Evolutionary conservation across 495 filamentous ascomycete species (phyloP), one percentile per base, ranked within the genome.

Genomic region (Tuber brumale): DNA sequence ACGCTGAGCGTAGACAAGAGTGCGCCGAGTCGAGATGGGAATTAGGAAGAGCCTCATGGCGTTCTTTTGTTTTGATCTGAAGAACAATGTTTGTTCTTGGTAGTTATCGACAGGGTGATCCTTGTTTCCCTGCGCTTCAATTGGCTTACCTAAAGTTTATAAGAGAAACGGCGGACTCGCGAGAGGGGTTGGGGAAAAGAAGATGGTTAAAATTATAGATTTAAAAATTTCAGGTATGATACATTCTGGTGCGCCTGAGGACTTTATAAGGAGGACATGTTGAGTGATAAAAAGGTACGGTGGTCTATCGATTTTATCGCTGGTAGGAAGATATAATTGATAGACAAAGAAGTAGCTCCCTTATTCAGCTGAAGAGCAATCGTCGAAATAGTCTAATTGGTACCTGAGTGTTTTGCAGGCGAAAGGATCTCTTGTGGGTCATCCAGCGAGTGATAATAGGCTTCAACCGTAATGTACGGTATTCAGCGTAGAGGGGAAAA

Each of bases 31-130:
- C 72, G 95, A 97, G 82, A 99, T 93, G 70, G 95, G 95, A 76
- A 99, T 89, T 74, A 99, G 91, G 86, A 94, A 97, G 83, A 99
- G 89, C 84, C 94, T 92, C 95, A 99, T 98, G 72, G 86, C 61
- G 79, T 31, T 66, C n/a, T 66, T 19, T 35, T 66, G 27, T 66
- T 66, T 66, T 14, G 31, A 35, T 66, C 27, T 27, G 27, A 35
- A 66, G 57, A 66, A 35, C 27, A 66, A 66, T 35, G 57, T 66
- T 66, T 66, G 57, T 66, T 66, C 57, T 31, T 18, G 27, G 57
- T 31, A 27, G 27, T 66, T 66, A 35, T 66, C 57, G 27, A 35
- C 35, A 66, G 10, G 14, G 57, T 18, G 57, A 66, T 35, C 57
- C 51, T 31, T 31, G 57, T 4, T 66, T 66, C 18, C 57, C 14